phyloP scores from a whole-genome alignment of 257 asterid species.

The Solanum pinnatisectum region DNA sequence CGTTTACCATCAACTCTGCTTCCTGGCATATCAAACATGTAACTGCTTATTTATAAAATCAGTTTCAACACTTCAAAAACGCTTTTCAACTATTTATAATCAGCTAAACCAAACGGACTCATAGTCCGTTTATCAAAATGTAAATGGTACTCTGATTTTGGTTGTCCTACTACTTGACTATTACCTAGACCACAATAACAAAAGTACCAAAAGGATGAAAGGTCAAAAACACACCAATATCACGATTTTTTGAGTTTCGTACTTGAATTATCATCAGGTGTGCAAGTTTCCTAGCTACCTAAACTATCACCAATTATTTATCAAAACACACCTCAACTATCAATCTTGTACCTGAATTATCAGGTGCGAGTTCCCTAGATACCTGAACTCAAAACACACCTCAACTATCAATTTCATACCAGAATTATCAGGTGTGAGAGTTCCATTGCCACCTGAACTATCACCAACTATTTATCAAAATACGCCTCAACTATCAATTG shows the following conservation, averaged over 20 bases:
- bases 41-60: neutral
- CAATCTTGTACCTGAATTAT: neutral
- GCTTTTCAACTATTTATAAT: neutral
- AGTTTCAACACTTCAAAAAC: neutral
- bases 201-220: neutral
- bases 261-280: neutral
- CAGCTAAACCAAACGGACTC: neutral
- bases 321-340: neutral
- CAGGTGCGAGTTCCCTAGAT: too few relatives aligned
- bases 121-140: neutral
- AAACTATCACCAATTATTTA: neutral
- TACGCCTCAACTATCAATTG: neutral
- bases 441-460: neutral
- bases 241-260: neutral
- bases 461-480: neutral
- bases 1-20: constrained; percentile 70
- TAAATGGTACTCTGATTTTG: neutral
- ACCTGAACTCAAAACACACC: neutral
- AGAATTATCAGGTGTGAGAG: neutral
- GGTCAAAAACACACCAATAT: neutral
- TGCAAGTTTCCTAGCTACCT: neutral
- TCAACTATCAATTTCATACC: too few relatives aligned
- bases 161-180: neutral
- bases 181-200: neutral
- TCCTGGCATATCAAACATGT: constrained; percentile 20